phyloP scores from a whole-genome alignment of 805 yeast genomes.

The Ogataea henricii region DNA sequence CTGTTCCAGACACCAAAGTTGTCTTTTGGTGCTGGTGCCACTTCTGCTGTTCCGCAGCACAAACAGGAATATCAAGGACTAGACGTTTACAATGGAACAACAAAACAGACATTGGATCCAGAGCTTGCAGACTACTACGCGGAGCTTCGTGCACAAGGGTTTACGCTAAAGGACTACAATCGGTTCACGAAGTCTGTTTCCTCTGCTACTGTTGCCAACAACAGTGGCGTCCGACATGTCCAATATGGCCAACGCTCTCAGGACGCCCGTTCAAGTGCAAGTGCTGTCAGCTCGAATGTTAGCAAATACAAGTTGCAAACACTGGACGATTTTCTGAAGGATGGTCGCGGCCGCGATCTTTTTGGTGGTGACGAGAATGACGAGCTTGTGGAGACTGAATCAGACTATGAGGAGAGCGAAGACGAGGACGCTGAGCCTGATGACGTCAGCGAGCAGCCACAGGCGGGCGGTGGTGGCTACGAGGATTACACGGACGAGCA shows the following conservation, averaged over 20 bases:
- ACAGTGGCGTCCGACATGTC: background rate
- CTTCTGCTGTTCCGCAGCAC: background rate
- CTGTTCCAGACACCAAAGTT: slow-evolving; percentile 34
- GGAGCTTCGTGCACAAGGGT: slow-evolving; percentile 34
- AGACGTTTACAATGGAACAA: slow-evolving; percentile 17
- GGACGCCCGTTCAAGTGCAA: background rate
- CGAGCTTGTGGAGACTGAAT: slow-evolving; percentile 10
- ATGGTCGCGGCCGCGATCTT: slow-evolving; percentile 43
- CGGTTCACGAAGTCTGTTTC: slow-evolving; percentile 32
- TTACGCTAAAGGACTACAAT: slow-evolving; percentile 42
- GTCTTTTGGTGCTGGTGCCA: slow-evolving; percentile 16
- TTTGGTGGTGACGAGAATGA: slow-evolving; percentile 27
- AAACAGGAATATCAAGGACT: background rate
- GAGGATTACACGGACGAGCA: slow-evolving; percentile 11
- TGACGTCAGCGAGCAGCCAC: background rate
- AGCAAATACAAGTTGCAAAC: slow-evolving; percentile 66
- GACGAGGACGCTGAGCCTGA: slow-evolving; percentile 34
- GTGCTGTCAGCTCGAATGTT: slow-evolving; percentile 14
- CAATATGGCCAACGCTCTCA: background rate
- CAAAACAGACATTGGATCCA: slow-evolving; percentile 22
- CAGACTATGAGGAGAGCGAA: slow-evolving; percentile 22
- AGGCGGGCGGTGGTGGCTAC: slow-evolving; percentile 30
- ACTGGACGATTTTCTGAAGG: slow-evolving; percentile 75
- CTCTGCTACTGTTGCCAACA: slow-evolving; percentile 7
- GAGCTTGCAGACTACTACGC: slow-evolving; percentile 29